Evolutionary conservation across 2,329 filamentous ascomycete species (phyloP).

Genomic region (Penicillium nordicum): DNA sequence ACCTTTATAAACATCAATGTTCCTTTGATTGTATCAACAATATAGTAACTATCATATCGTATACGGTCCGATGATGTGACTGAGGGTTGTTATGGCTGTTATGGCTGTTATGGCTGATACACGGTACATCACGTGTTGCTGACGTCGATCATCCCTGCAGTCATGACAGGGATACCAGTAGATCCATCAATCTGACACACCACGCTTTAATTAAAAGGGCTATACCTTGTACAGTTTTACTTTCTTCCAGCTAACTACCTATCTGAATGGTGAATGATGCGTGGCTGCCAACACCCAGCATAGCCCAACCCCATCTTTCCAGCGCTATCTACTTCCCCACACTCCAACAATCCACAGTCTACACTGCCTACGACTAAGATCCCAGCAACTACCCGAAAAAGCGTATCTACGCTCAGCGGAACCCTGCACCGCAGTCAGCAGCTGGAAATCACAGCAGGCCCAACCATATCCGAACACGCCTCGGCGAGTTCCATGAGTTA

Average conservation of each 20-base stretch:
- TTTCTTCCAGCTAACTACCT: not conserved
- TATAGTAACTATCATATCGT: no score
- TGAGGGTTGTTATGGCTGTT: no score
- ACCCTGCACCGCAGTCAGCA: not conserved
- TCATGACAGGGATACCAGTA: not conserved
- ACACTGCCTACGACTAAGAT: not conserved
- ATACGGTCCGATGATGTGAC: not conserved
- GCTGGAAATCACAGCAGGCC: not conserved
- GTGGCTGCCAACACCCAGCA: not conserved
- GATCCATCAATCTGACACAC: not conserved
- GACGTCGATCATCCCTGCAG: conserved; percentile 3
- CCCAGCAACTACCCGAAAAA: not conserved
- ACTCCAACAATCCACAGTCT: not conserved
- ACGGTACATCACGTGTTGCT: conserved; percentile 4
- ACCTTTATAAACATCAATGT: not conserved
- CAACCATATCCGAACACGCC: not conserved
- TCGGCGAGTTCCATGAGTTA: not conserved
- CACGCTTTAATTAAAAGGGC: not conserved
- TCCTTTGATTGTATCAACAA: not conserved
- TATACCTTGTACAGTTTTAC: not conserved
- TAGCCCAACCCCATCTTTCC: not conserved
- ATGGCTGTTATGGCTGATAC: not conserved
- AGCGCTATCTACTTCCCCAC: not conserved
- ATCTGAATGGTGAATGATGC: not conserved
- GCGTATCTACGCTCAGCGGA: not conserved